Evolutionary conservation across 1,284 basidiomycete genomes (phyloP), one percentile per base, ranked within the genome.

Genomic region (Marasmius sp.): DNA sequence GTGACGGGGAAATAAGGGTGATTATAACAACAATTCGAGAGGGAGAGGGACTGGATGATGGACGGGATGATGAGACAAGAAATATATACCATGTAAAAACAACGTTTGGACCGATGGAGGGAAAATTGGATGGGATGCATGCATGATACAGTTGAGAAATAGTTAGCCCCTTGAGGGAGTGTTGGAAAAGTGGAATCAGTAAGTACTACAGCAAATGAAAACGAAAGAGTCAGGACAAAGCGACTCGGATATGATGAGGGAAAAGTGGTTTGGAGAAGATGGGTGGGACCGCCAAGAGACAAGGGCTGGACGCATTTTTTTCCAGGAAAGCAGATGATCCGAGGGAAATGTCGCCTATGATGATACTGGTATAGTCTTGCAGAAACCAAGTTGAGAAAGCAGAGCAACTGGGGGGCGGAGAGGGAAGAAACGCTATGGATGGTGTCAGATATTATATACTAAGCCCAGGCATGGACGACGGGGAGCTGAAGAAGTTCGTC

Each of bases 401-500:
- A 37, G 34, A 37, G 33, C 52, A 38, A 52, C 12, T 36, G 34
- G 34, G 50, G 12, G 16, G 34, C 8, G 1, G 16, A 27, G 50
- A 27, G n/a, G 14, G 10, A 14, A 34, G 34, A 10, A 20, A 37
- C 9, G 16, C 2, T 6, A 38, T 12, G 20, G 34, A 36, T 38
- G 37, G n/a, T 37, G 50, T 9, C 16, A 27, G 33, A 54, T 11
- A 33, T 57, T 57, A 65, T 8, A 65, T 60, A 43, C 48, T 65
- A 38, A 65, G 37, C 8, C 57, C 38, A 50, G 64, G 61, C 33
- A 63, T 57, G 11, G 57, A 50, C 14, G 50, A 50, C 37, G 62
- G 50, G 43, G 61, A 52, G 52, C 48, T 56, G 43, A 63, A 65
- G 43, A 61, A 62, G 37, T 53, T 67, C 36, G 77, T 76, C 63